Base-by-base conservation (phyloP, 2,329 filamentous ascomycete genomes). In the Aspergillus bombycis region DNA sequence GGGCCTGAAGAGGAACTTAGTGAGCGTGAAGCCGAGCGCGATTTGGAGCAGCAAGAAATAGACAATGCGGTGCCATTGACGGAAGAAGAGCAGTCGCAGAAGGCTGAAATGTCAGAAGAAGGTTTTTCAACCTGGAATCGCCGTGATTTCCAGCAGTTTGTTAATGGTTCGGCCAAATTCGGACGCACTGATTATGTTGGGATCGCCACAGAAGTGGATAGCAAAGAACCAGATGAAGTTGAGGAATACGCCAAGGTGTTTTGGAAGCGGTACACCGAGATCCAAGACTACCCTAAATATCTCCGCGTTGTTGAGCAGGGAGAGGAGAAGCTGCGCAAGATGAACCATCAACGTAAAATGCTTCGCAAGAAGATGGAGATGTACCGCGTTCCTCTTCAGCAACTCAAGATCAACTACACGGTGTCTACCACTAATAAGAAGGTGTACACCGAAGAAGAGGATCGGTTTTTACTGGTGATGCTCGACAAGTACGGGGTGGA, bases 371-470 rank as follows among this genome's bases (percentile, higher is more conserved):
- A 99, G 86, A 91, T 99, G 86, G 87, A 90, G 71, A 92, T 95
- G 83, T 98, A 97, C 77, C 91, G 95, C n/a, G 94, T 98, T 57
- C 96, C 95, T 28, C 85, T 99, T 19, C 95, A 99, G 78, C 95
- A 99, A 79, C 88, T 99, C 73, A 97, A 97, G 84, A 93, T 99
- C 82, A 98, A 97, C 81, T 99, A 99, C 80, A 97, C 94, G 0
- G 95, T 99, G 32, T 97, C 93, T 8, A 99, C 95, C 2, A 99
- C 96, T 11, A 99, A 99, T 86, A 99, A 99, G 83, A 99, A 99
- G 82, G 94, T 99, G 1, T 99, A 99, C 77, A 98, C 94, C 0
- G 96, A 99, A 76, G 95, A 99, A 75, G 95, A 99, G 78, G 95
- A 99, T 75, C 88, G 95, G 4, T 99, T 99, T 80, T 80, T 99